A percentile compares a stretch with the other conserved stretches of the same genome.
Conservation (phyloP, 768 basidiomycete species). For the Boletus rubescentipes region DNA sequence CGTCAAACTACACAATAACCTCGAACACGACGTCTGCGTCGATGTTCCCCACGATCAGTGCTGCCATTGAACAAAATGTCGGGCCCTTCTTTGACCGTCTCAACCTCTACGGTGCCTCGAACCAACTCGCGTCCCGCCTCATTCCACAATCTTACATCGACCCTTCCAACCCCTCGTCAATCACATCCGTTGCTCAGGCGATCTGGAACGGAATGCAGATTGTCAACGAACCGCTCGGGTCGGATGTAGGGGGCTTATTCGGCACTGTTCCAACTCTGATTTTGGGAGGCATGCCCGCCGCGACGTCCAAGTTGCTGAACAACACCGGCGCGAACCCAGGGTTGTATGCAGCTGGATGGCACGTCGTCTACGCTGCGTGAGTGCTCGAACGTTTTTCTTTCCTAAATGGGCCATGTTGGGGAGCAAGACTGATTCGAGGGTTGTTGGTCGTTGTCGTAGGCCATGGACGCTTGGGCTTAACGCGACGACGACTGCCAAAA, state of each 20-base stretch:
- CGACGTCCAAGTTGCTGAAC: conserved; percentile 1
- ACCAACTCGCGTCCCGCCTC: conserved; percentile 20
- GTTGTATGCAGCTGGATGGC: conserved; percentile 14
- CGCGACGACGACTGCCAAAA: not conserved
- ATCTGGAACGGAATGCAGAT: conserved; percentile 21
- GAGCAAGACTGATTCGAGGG: no score
- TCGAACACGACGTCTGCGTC: conserved; percentile 11
- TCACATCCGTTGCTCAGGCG: conserved; percentile 11
- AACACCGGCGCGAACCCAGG: conserved; percentile 18
- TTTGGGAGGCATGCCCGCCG: conserved; percentile 9
- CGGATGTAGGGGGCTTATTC: not conserved
- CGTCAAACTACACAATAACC: conserved; percentile 13
- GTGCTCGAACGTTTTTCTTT: not conserved
- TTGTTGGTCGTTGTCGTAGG: not conserved
- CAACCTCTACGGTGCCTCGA: conserved; percentile 15
- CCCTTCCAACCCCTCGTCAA: conserved; percentile 10
- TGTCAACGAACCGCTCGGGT: conserved; percentile 4
- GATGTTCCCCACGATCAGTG: conserved; percentile 18
- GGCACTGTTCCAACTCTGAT: not conserved
- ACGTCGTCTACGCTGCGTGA: conserved; percentile 13
- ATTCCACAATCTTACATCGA: conserved; percentile 15
- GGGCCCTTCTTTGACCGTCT: conserved; percentile 12
- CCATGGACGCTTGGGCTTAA: conserved; percentile 14
- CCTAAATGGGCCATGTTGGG: no score
- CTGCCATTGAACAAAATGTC: conserved; percentile 1